Base-by-base conservation (phyloP, 139 green algal species). In the Coelastrella sp. region DNA sequence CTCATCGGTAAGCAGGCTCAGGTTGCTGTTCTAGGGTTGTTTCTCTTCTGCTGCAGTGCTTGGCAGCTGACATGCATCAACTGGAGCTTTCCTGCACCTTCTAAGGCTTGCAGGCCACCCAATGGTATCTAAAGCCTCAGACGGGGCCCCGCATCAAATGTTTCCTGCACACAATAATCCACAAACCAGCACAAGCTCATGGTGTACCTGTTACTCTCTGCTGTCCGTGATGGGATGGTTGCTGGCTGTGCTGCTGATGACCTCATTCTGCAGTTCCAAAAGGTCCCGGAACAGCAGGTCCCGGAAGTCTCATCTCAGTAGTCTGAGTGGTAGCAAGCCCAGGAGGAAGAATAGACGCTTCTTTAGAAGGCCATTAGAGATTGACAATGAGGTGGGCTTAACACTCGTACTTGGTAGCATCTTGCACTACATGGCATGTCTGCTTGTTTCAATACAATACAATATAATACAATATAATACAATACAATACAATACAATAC, bases 381-480 rank as follows among this genome's bases (percentile, higher is more conserved):
- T 50, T 30, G 57, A 78, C 69, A 91, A 91, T 51, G 82, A 85
- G n/a, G 88, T 73, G n/a, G 5, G 62, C 62, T 69, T 32, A 35
- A 7, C 23, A 40, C 13, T 69, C 0, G 17, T 69, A 21, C 62
- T 69, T 62, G 68, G 48, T n/a, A n/a, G 38, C 21, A 81, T 13
- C 43, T n/a, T 32, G 53, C 19, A 9, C 53, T 27, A 9, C 53
- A 34, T 2, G 7, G 21, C 53, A 34, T 64, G 3, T 5, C 6
- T 27, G 19, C 4, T 34, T 7, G 2, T 27, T 64, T 9, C 17
- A 32, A 27, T 64, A 21, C 45, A 13, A 23, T 13, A 9, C 45
- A 57, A 57, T 13, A 57, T 57, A 13, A 0, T 23, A 13, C 45
- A 57, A 13, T 9, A 57, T 13, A 57, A n/a, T n/a, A n/a, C n/a